These are phyloP conservation scores for Tremellales sp. DNA, from an alignment of 1,284 basidiomycete genomes.

Conservation along the genomic window DNA sequence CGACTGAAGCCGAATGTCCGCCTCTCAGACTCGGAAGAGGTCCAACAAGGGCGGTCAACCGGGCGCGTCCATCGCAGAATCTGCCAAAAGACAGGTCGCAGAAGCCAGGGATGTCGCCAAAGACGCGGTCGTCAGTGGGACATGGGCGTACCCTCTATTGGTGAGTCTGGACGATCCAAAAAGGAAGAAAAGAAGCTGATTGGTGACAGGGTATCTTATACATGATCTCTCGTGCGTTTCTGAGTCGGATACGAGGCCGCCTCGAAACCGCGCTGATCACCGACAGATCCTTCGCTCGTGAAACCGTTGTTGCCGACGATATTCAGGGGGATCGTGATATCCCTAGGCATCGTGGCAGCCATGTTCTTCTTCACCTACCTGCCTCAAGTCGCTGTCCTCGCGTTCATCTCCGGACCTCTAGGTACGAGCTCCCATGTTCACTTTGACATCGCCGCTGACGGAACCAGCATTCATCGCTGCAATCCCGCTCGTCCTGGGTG, in stretches of 20 bases:
- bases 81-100: slow-evolving; percentile 33
- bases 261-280: background rate
- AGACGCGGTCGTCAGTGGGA: slow-evolving; percentile 46
- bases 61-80: slow-evolving; percentile 11
- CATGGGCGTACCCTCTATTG: slow-evolving; percentile 50
- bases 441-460: background rate
- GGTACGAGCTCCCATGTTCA: slow-evolving; percentile 25
- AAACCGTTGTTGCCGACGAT: slow-evolving; percentile 46
- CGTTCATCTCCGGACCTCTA: slow-evolving; percentile 61
- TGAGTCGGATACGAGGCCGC: background rate
- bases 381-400: slow-evolving; percentile 63
- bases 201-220: slow-evolving; percentile 44
- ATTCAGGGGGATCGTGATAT: slow-evolving; percentile 38
- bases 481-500: slow-evolving; percentile 50
- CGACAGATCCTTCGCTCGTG: slow-evolving; percentile 46
- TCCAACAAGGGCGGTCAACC: slow-evolving; percentile 2
- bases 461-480: slow-evolving; percentile 48
- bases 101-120: slow-evolving; percentile 30
- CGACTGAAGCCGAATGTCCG: slow-evolving; percentile 11
- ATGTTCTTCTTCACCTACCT: slow-evolving; percentile 64
- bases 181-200: background rate
- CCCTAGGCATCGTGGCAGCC: slow-evolving; percentile 48
- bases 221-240: slow-evolving; percentile 35
- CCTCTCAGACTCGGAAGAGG: slow-evolving; percentile 10
- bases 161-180: slow-evolving; percentile 22